phyloP scores from a whole-genome alignment of 495 filamentous ascomycete species.

The Trichocladium antarcticum region DNA sequence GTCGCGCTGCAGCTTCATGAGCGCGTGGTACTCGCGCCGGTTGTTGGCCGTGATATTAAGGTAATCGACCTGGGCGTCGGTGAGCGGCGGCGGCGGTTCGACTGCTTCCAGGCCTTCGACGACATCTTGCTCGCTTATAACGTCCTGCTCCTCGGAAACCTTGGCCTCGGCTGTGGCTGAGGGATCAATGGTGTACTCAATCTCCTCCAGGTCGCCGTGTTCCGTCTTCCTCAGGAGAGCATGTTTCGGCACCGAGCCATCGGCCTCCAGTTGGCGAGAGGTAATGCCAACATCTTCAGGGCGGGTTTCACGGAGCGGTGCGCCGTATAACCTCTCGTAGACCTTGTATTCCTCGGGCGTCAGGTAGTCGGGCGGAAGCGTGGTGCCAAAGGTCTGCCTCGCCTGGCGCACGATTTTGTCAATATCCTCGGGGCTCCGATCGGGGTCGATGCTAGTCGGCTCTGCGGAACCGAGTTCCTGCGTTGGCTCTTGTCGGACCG shows the following conservation, averaged over 20 bases:
- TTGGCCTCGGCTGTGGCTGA: conserved; percentile 8
- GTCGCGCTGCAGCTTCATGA: conserved; percentile 40
- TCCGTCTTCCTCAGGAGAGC: conserved; percentile 45
- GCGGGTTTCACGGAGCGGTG: conserved; percentile 44
- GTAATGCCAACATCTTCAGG: conserved; percentile 48
- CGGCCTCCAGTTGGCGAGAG: conserved; percentile 15
- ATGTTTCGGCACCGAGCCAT: conserved; percentile 9
- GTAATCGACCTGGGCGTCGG: conserved; percentile 21
- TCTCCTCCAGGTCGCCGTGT: conserved; percentile 50
- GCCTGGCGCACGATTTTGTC: conserved; percentile 59
- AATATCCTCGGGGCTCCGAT: conserved; percentile 26
- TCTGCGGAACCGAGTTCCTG: not conserved
- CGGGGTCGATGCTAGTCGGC: conserved; percentile 2
- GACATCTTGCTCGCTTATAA: conserved; percentile 7
- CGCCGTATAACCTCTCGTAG: conserved; percentile 75
- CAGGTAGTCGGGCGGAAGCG: conserved; percentile 62
- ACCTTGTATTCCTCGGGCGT: conserved; percentile 56
- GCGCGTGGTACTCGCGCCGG: conserved; percentile 39
- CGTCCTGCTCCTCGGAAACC: not conserved
- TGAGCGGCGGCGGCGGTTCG: not conserved
- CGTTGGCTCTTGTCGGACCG: conserved; percentile 16
- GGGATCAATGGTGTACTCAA: conserved; percentile 34
- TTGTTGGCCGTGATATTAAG: conserved; percentile 39
- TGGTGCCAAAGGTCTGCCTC: conserved; percentile 64
- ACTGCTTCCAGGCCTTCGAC: not conserved